A percentile compares a stretch with the other conserved stretches of the same genome.
These are phyloP conservation scores for Colletotrichum tabaci DNA, from an alignment of 2,329 filamentous ascomycete genomes.

Conservation along the genomic window DNA sequence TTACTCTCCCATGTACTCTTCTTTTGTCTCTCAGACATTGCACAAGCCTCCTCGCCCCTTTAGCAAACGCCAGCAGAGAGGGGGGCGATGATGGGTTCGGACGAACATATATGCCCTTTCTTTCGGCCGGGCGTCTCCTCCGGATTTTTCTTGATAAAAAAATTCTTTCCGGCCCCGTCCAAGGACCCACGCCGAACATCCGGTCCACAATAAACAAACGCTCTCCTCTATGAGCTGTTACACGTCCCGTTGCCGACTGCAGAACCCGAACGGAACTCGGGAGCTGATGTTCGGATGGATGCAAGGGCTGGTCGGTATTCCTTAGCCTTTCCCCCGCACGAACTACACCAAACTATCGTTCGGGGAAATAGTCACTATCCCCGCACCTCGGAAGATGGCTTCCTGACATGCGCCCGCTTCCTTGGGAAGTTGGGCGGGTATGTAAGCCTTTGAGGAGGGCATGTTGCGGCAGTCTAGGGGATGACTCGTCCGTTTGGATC, in stretches of 20 bases:
- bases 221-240: neutral
- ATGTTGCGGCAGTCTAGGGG: no score
- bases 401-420: neutral
- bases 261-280: conserved; percentile 11
- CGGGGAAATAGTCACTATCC: conserved; percentile 12
- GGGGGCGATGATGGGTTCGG: neutral
- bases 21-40: neutral
- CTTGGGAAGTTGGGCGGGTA: no score
- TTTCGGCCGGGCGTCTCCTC: conserved; percentile 1
- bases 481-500: no score
- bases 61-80: neutral
- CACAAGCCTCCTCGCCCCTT: neutral
- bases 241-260: neutral
- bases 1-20: neutral
- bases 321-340: conserved; percentile 4
- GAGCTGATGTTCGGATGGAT: neutral
- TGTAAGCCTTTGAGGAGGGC: neutral
- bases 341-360: neutral
- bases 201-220: neutral
- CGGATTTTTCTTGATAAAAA: neutral
- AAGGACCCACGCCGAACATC: conserved; percentile 8
- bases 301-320: neutral
- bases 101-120: neutral
- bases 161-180: conserved; percentile 1
- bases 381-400: conserved; percentile 8